Evolutionary conservation across 306 rosid species (phyloP).

Genomic region (Elaeagnus macrophylla): DNA sequence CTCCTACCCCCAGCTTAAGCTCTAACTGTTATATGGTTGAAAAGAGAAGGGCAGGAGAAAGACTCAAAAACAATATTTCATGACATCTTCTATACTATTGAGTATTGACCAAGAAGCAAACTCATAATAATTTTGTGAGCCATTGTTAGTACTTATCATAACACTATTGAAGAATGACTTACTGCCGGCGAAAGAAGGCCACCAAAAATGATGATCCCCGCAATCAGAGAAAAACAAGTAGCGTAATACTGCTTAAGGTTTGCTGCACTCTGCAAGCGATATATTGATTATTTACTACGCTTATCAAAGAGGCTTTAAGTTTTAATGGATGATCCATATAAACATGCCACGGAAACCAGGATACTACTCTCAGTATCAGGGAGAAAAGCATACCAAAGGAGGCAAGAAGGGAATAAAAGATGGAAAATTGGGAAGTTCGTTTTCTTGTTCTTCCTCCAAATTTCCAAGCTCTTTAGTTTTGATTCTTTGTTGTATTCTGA

Average conservation of each 20-base stretch:
- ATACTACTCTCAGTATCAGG: not conserved
- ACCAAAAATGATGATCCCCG: slow-evolving; percentile 76
- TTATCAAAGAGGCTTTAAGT: slow-evolving; percentile 4
- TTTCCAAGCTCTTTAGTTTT: slow-evolving; percentile 70
- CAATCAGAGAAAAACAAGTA: slow-evolving; percentile 70
- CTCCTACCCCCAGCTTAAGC: slow-evolving; percentile 90
- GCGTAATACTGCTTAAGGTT: slow-evolving; percentile 88
- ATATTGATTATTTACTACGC: slow-evolving; percentile 17
- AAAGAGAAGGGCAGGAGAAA: not conserved
- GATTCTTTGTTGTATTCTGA: slow-evolving; percentile 85
- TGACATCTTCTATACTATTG: not conserved
- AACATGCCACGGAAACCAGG: not conserved
- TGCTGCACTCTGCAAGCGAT: slow-evolving; percentile 64
- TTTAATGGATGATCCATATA: no score
- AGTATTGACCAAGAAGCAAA: not conserved
- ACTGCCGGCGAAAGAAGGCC: slow-evolving; percentile 92
- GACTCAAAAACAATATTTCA: slow-evolving; percentile 2
- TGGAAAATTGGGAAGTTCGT: slow-evolving; percentile 86
- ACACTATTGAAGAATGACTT: slow-evolving; percentile 26
- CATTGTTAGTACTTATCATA: not conserved
- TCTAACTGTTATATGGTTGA: slow-evolving; percentile 55
- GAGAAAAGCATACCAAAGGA: slow-evolving; percentile 60
- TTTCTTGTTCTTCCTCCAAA: slow-evolving; percentile 55
- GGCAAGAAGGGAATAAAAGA: slow-evolving; percentile 98
- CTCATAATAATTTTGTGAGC: not conserved